phyloP scores from a whole-genome alignment of 345 rosid species.

The Limnanthes douglasii region DNA sequence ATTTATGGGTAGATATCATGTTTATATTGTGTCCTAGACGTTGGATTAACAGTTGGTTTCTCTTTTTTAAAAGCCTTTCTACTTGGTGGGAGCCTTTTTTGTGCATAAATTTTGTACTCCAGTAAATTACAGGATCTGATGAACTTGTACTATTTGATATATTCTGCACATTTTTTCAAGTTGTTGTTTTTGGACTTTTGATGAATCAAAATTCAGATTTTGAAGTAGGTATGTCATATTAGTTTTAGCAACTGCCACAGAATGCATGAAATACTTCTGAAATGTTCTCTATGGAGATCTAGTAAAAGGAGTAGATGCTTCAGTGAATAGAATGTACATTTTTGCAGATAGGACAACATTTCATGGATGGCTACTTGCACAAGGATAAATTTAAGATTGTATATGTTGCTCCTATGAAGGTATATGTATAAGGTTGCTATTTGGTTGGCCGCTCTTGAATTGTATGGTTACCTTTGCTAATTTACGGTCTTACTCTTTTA shows the following conservation, averaged over 20 bases:
- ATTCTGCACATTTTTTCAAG: no score
- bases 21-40: background rate
- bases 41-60: no score
- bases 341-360: constrained; percentile 85
- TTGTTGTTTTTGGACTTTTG: no score
- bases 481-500: constrained; percentile 14
- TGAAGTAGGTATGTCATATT: constrained; percentile 1
- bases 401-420: constrained; percentile 99
- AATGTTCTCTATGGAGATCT: no score
- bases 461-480: constrained; percentile 1
- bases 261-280: constrained; percentile 1
- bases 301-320: no score
- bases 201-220: no score
- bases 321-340: background rate
- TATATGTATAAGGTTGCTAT: constrained; percentile 12
- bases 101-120: no score
- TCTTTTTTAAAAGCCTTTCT: background rate
- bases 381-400: constrained; percentile 92
- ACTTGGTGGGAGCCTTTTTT: background rate
- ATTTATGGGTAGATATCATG: background rate
- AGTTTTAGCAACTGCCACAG: constrained; percentile 2
- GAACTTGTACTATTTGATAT: no score
- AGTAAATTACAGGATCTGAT: no score
- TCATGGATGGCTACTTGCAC: constrained; percentile 89
- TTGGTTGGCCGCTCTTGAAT: constrained; percentile 3